Base-by-base conservation (phyloP, 768 basidiomycete species). In the Lactarius hengduanensis region DNA sequence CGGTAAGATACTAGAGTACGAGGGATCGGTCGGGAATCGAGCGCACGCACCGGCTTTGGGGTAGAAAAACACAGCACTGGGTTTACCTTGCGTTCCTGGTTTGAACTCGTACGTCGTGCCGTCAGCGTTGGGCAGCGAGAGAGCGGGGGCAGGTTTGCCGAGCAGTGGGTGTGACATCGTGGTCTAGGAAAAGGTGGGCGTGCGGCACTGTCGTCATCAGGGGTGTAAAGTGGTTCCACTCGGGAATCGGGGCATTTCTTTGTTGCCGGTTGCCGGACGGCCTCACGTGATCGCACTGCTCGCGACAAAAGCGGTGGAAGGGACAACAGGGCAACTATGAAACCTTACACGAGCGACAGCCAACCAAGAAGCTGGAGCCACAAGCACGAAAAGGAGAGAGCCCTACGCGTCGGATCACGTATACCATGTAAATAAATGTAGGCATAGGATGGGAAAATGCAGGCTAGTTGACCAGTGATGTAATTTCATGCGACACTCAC, bases 1-100 rank as follows among this genome's bases (percentile, higher is more conserved):
- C 2, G 0, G 55, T 53, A 41, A 57, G 36, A 30, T n/a, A 53
- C 26, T 26, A 38, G 28, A 26, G 28, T 8, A 32, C 30, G 62
- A 38, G 34, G 53, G 26, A 16, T 22, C n/a, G 41, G 32, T 47
- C 15, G 62, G 71, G 41, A 68, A 71, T n/a, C 30, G 41, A 13
- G 32, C n/a, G 67, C 53, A 62, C 76, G 66, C 76, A 87, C 89
- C 86, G 47, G 89, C 83, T 72, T 83, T 80, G 11, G 90, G 91
- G 71, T 90, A 92, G 78, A 94, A 94, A 80, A 93, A 92, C 43
- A 94, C 66, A 11, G 83, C 89, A 26, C 84, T 82, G 1, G 92
- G 91, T 62, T 83, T 74, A 22, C 82, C 83, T 45, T 78, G 80
- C 57, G 78, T 79, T 13, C 84, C 86, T 1, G 89, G 87, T 32